Conservation (phyloP, 1,284 basidiomycete genomes). For the Papiliotrema nemorosa region DNA sequence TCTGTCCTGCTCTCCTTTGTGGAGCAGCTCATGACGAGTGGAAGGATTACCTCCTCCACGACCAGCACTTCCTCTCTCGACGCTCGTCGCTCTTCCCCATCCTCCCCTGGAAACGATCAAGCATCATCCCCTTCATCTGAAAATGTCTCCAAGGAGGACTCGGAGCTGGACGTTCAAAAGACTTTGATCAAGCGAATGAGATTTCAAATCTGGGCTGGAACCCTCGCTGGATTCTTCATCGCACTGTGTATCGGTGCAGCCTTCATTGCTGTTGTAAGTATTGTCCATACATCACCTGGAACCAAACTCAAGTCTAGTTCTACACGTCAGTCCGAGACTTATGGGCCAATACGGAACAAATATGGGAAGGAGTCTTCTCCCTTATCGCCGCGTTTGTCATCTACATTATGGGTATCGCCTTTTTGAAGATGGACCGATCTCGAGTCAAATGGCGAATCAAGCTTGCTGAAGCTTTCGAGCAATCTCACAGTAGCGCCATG, state of each 20-base stretch:
- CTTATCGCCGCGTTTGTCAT: conserved; percentile 80
- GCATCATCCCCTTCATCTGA: too few species aligned
- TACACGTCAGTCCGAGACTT: conserved; percentile 56
- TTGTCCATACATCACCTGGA: neutral
- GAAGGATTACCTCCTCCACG: conserved; percentile 14
- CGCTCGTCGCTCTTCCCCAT: too few species aligned
- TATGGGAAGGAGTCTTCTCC: conserved; percentile 68
- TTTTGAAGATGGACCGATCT: conserved; percentile 62
- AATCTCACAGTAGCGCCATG: conserved; percentile 26
- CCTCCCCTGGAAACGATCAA: neutral
- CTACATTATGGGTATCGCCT: conserved; percentile 71
- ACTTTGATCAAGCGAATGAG: conserved; percentile 48
- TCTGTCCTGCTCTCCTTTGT: conserved; percentile 51
- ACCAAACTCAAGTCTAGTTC: conserved; percentile 38
- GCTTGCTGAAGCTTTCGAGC: conserved; percentile 71
- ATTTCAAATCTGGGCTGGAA: conserved; percentile 73
- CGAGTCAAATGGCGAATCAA: conserved; percentile 88
- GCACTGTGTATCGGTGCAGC: conserved; percentile 63
- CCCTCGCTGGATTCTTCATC: conserved; percentile 66
- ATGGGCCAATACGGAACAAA: conserved; percentile 51
- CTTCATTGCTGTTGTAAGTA: conserved; percentile 53
- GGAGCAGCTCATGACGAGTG: conserved; percentile 49
- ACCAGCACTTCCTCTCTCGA: neutral
- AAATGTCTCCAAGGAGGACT: neutral
- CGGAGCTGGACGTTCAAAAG: conserved; percentile 15